These are phyloP conservation scores for Neocucurbitaria cava DNA, from an alignment of 2,329 filamentous ascomycete species.

Conservation along the genomic window DNA sequence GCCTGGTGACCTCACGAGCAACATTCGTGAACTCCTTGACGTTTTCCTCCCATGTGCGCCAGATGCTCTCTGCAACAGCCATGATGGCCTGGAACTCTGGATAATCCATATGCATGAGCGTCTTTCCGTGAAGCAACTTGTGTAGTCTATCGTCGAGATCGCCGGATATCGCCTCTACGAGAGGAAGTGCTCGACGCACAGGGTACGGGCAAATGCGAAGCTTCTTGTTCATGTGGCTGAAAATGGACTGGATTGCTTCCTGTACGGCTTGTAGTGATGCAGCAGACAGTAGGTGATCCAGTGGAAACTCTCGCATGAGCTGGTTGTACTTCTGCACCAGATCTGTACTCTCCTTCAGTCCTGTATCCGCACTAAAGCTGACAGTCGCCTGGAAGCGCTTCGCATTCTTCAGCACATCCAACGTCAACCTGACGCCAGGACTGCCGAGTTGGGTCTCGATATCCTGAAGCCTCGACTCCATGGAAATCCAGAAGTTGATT, in stretches of 20 bases:
- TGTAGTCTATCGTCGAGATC: slow-evolving; percentile 90
- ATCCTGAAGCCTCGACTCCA: slow-evolving; percentile 90
- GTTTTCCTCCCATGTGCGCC: slow-evolving; percentile 92
- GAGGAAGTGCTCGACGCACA: slow-evolving; percentile 83
- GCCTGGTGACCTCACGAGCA: slow-evolving; percentile 90
- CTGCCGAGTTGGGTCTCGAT: slow-evolving; percentile 89
- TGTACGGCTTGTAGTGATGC: slow-evolving; percentile 87
- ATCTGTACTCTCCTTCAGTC: slow-evolving; percentile 93
- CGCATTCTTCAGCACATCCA: slow-evolving; percentile 94
- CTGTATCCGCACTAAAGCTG: slow-evolving; percentile 95
- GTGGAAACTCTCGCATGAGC: slow-evolving; percentile 95
- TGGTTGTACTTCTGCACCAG: slow-evolving; percentile 98
- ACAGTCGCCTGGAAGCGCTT: slow-evolving; percentile 98
- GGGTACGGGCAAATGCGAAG: slow-evolving; percentile 95
- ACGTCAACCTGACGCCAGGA: slow-evolving; percentile 86
- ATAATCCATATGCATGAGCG: slow-evolving; percentile 91
- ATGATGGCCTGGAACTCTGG: slow-evolving; percentile 88
- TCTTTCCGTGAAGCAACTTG: slow-evolving; percentile 80
- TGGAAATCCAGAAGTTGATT: slow-evolving; percentile 98
- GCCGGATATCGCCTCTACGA: slow-evolving; percentile 96
- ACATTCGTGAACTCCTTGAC: slow-evolving; percentile 98
- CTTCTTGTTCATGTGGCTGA: slow-evolving; percentile 96
- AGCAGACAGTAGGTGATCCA: slow-evolving; percentile 92
- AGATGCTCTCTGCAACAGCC: slow-evolving; percentile 82
- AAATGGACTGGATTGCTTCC: slow-evolving; percentile 88